phyloP scores from a whole-genome alignment of 208 protist genomes.

The Trypanosoma brucei region DNA sequence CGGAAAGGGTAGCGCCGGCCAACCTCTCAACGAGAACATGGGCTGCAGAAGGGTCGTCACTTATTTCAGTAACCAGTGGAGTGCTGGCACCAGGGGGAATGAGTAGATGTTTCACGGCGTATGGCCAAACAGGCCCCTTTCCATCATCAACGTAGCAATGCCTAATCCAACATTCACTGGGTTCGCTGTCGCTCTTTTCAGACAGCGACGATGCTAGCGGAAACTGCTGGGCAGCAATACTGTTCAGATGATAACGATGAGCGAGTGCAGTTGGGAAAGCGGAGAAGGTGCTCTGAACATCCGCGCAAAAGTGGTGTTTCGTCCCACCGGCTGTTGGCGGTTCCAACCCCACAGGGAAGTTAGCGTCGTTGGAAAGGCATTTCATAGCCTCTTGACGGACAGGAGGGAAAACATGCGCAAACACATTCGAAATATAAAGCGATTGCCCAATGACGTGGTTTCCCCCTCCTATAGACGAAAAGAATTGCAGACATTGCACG shows the following conservation, averaged over 20 bases:
- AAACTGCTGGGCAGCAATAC: slow-evolving; percentile 56
- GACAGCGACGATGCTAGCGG: slow-evolving; percentile 21
- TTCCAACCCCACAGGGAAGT: neutral
- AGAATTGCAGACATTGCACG: slow-evolving; percentile 19
- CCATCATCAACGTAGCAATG: neutral
- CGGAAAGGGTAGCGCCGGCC: neutral
- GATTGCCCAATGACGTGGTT: neutral
- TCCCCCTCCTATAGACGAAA: neutral
- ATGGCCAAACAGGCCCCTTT: slow-evolving; percentile 16
- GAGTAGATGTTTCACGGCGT: slow-evolving; percentile 17
- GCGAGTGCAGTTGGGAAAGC: slow-evolving; percentile 78
- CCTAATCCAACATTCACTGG: no score
- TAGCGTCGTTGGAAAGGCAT: neutral
- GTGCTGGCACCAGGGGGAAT: slow-evolving; percentile 6
- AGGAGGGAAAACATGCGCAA: neutral
- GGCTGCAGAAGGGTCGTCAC: no score
- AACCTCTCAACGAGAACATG: neutral
- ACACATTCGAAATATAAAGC: neutral
- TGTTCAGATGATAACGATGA: slow-evolving; percentile 78
- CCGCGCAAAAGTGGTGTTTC: slow-evolving; percentile 59
- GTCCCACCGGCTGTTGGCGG: slow-evolving; percentile 10
- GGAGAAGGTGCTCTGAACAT: slow-evolving; percentile 44
- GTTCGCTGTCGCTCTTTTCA: neutral
- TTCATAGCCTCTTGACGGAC: slow-evolving; percentile 5
- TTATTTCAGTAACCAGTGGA: neutral